Evolutionary conservation across 768 basidiomycete genomes (phyloP).

Genomic region (Phaffia australis): DNA sequence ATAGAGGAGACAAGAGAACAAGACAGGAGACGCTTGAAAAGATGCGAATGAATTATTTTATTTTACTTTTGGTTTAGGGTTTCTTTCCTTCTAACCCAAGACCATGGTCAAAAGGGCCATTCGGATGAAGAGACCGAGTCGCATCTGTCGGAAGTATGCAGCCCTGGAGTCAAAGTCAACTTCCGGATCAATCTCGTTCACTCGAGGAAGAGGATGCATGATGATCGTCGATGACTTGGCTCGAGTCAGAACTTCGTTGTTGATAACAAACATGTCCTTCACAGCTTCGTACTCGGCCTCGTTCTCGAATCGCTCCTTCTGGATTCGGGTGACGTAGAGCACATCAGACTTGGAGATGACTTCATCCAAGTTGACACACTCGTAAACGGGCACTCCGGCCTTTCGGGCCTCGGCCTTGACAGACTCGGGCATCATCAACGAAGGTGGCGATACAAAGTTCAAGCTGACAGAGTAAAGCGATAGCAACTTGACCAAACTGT

Average conservation of each 20-base stretch:
- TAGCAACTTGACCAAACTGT: constrained; percentile 83
- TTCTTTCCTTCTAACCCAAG: constrained; percentile 30
- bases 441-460: constrained; percentile 85
- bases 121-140: constrained; percentile 86
- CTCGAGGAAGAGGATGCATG: constrained; percentile 95
- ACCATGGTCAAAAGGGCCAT: constrained; percentile 72
- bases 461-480: constrained; percentile 84
- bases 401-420: constrained; percentile 75
- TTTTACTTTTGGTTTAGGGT: not conserved
- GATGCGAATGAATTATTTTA: not conserved
- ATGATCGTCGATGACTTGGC: constrained; percentile 98
- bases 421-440: constrained; percentile 75
- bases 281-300: constrained; percentile 78
- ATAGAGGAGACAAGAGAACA: not conserved
- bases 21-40: not conserved
- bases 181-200: constrained; percentile 96
- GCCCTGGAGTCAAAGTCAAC: constrained; percentile 94
- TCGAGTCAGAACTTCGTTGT: constrained; percentile 81
- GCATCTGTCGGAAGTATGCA: constrained; percentile 97
- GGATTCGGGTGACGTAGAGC: constrained; percentile 88
- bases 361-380: constrained; percentile 81
- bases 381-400: constrained; percentile 64
- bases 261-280: constrained; percentile 81
- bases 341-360: constrained; percentile 89
- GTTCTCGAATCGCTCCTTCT: constrained; percentile 80